Percentiles rank a stretch among this genome's conserved stretches.
phyloP scores from a whole-genome alignment of 495 filamentous ascomycete species.

The Penicillium nucicola region DNA sequence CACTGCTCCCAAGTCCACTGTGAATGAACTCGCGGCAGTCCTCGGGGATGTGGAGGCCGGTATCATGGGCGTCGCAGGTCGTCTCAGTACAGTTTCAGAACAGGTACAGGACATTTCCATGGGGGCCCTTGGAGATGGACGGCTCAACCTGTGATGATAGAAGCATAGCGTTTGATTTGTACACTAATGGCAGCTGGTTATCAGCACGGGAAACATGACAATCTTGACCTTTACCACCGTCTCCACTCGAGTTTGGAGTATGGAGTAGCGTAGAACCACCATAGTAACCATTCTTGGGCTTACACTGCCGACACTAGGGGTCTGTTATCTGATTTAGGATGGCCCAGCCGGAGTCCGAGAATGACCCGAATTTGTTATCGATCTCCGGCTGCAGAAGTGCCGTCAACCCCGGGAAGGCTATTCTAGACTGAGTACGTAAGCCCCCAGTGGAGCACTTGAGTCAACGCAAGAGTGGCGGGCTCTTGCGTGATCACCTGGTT shows the following conservation, averaged over 20 bases:
- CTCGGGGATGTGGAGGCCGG: conserved; percentile 75
- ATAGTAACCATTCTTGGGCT: no score
- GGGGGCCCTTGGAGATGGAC: conserved; percentile 36
- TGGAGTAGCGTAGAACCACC: no score
- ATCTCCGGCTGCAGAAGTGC: conserved; percentile 14
- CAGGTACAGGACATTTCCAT: conserved; percentile 65
- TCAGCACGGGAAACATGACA: conserved; percentile 8
- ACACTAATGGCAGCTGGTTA: conserved; percentile 3
- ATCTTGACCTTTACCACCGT: no score
- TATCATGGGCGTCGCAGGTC: conserved; percentile 70
- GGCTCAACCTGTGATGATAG: conserved; percentile 17
- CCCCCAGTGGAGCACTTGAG: no score
- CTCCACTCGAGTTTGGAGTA: no score
- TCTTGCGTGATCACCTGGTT: conserved; percentile 34
- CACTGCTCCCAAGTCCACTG: conserved; percentile 42
- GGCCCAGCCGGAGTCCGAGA: no score
- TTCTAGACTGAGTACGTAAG: no score
- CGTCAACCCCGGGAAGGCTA: no score
- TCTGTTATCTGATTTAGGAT: no score
- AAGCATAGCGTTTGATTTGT: conserved; percentile 2
- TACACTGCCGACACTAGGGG: no score
- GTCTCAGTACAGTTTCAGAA: conserved; percentile 66
- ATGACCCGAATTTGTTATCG: background rate
- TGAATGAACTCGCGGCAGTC: conserved; percentile 62
- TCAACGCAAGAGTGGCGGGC: conserved; percentile 9